Base-by-base conservation (phyloP, 129 eudicot species). In the Dittrichia graveolens region DNA sequence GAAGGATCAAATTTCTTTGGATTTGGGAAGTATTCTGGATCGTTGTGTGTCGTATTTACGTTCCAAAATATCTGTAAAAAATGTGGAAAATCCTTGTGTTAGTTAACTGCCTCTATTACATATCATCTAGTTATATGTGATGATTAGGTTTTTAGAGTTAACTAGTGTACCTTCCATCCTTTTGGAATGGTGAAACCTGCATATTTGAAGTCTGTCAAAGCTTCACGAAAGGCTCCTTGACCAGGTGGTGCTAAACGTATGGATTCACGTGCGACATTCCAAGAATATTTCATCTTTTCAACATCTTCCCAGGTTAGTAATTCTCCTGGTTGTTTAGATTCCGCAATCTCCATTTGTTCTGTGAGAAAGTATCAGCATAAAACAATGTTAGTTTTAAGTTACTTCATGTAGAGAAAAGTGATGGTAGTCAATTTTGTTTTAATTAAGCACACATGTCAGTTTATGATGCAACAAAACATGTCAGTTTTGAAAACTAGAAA, bases 1-100 rank as follows among this genome's bases (percentile, higher is more conserved):
- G 86, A 78, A 54, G 86, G 83, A 55, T 82, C 83, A 68, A 82
- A 82, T 74, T 67, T 68, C 65, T 71, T 55, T 1, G 86, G 86
- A 13, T 78, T 42, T 5, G 86, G 83, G 19, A 82, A 82, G 65
- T 67, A 82, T 64, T 73, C 62, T 47, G 72, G 77, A 59, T 82
- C 75, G 14, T 73, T 82, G n/a, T 68, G 70, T 54, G 86, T 78
- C 12, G 86, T 72, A 14, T 78, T 60, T 0, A 71, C 68, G 34
- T 67, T 82, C 86, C 86, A 82, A 18, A 78, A 82, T 69, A 78
- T 73, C 86, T 82, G 77, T 34, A 74, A n/a, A 67, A 78, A 6
- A 0, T 34, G 3, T n/a, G 44, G 7, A 72, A 24, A 46, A 10
- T 8, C 8, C 5, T 56, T n/a, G 59, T 46, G 53, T 47, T 48